These are phyloP conservation scores for Glomus cerebriforme DNA, from an alignment of 192 early-diverging fungal species.

Conservation along the genomic window DNA sequence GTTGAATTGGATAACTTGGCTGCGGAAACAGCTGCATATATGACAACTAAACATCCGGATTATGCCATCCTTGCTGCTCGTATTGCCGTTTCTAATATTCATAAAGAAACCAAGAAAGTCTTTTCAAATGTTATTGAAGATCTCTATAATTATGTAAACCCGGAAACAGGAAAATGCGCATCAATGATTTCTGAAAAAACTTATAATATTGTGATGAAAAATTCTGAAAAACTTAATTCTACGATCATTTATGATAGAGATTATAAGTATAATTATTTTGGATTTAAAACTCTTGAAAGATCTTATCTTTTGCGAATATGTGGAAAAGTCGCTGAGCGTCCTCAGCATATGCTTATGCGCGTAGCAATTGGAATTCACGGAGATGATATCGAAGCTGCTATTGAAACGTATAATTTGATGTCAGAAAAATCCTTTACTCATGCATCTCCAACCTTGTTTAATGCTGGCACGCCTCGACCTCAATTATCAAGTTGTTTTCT, in stretches of 20 bases:
- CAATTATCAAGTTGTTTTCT: constrained; percentile 97
- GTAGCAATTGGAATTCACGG: constrained; percentile 97
- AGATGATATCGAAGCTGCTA: constrained; percentile 84
- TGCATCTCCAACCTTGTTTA: constrained; percentile 96
- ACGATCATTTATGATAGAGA: constrained; percentile 97
- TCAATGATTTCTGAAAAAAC: constrained; percentile 90
- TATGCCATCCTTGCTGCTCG: constrained; percentile 97
- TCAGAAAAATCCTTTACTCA: constrained; percentile 95
- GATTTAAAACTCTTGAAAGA: constrained; percentile 98
- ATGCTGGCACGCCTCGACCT: constrained; percentile 94
- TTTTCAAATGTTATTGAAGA: constrained; percentile 87
- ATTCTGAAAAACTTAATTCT: constrained; percentile 88
- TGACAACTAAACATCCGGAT: constrained; percentile 96
- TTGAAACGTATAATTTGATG: constrained; percentile 95
- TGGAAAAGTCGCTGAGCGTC: constrained; percentile 87
- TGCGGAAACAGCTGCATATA: constrained; percentile 86
- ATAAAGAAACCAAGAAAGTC: constrained; percentile 82
- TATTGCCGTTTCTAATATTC: constrained; percentile 95
- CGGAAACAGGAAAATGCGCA: constrained; percentile 81
- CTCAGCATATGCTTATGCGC: constrained; percentile 99
- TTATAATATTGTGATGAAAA: constrained; percentile 63
- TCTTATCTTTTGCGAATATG: constrained; percentile 91
- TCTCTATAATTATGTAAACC: constrained; percentile 85
- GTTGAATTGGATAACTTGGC: constrained; percentile 88
- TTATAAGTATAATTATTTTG: constrained; percentile 98